Base-by-base conservation (phyloP, 352 stramenopile genomes). In the Globisporangium rhizosaccharum region DNA sequence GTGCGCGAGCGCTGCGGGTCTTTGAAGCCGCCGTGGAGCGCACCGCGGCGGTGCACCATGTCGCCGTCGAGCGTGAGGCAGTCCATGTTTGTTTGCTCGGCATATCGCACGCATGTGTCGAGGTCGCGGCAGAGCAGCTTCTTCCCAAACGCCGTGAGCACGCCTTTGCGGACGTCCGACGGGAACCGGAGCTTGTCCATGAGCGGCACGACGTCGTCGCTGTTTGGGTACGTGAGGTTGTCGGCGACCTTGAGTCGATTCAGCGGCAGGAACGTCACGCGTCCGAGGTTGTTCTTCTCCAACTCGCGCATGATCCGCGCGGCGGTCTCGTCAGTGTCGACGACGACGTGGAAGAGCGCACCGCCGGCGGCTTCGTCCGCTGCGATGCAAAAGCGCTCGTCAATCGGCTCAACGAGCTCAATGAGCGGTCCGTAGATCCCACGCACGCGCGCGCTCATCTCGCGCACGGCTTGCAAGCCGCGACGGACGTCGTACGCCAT, bases 61-160 rank as follows among this genome's bases (percentile, higher is more conserved):
- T 99, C 97, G 49, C 97, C 97, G 44, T 99, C 96, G 15, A 99
- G 73, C 11, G 97, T 99, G 48, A 99, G 85, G 52, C 96, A 98
- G 76, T 99, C 97, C 88, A 99, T 98, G 59, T 94, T 88, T 3
- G 76, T 84, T 54, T 84, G 71, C 68, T 92, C 71, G 8, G 76
- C 73, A 48, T 91, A 94, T 26, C 91, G 72, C 30, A 79, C 73
- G 44, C 82, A 94, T 10, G 94, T 85, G 36, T 98, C 95, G 28
- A 98, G 70, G 65, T 97, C 93, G 1, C 88, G 79, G 25, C 97
- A 98, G 49, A 99, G 62, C 10, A 99, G 66, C 60, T 99, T 99
- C 58, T 96, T 97, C 30, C 96, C 95, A 77, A 99, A 99, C 11
- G 98, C 88, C 23, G 96, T 87, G 65, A 97, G 63, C 67, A 99